Base-by-base conservation (phyloP, 2,329 filamentous ascomycete species). In the Phaeoacremonium minimum region DNA sequence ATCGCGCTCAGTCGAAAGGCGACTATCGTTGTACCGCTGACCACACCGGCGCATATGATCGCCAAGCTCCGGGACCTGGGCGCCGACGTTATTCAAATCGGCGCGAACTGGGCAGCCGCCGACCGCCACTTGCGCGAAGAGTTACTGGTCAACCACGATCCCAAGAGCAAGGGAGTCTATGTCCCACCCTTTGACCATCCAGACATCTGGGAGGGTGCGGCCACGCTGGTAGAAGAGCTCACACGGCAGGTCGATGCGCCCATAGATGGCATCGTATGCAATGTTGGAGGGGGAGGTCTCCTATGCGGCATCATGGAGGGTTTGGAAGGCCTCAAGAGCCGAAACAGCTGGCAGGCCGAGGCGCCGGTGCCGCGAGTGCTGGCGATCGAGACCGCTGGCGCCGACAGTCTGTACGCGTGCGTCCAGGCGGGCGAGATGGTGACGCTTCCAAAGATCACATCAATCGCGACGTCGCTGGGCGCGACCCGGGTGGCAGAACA, bases 301-400 rank as follows among this genome's bases (percentile, higher is more conserved):
- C 66, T 89, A 41, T 80, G 78, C 43, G 85, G 85, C 2, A 62
- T 89, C 30, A 71, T 82, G 51, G 63, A 77, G 48, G 83, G 80
- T 1, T 12, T 36, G 7, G 30, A 31, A 6, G 31, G 14, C 18
- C 36, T 30, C 6, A 19, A 17, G 51, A 14, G 20, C 19, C 31
- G 12, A 15, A n/a, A 20, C 53, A 33, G 44, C 46, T 26, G n/a
- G 46, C 32, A 32, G 38, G 5, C 32, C 49, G 38, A 20, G n/a
- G n/a, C n/a, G n/a, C 26, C 35, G 22, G 44, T 28, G 33, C 52
- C 53, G 48, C 68, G 64, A 22, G 71, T 91, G 12, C 55, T 91
- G 17, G 85, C 83, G 2, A 67, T 88, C 26, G 87, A 91, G 63
- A 91, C 87, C 0, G 52, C 63, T 1, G 87, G 87, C 12, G 84